Conservation (phyloP, 2,329 filamentous ascomycete genomes). For the Fusarium poae region DNA sequence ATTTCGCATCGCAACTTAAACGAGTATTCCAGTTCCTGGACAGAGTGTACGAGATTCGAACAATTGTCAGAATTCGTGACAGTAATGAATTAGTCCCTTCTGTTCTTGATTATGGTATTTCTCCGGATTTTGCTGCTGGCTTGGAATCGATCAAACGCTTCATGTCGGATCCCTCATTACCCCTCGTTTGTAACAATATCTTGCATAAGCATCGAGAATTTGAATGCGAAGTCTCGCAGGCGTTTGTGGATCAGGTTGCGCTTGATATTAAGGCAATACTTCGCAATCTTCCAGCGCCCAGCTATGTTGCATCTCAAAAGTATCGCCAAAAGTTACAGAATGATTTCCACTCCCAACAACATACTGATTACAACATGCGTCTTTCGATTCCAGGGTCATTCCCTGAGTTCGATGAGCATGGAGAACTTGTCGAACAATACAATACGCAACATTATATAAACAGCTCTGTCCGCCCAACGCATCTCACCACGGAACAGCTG, state of each 20-base stretch:
- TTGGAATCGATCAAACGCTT: conserved; percentile 46
- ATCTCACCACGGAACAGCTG: conserved; percentile 36
- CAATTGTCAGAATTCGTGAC: conserved; percentile 48
- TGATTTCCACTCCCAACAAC: conserved; percentile 37
- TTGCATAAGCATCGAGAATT: conserved; percentile 30
- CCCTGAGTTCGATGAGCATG: conserved; percentile 41
- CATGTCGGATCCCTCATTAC: conserved; percentile 47
- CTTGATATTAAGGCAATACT: conserved; percentile 51
- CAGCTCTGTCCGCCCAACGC: conserved; percentile 41
- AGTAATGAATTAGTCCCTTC: conserved; percentile 43
- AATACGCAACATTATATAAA: conserved; percentile 42
- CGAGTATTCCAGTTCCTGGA: conserved; percentile 42
- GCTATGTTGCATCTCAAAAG: conserved; percentile 46
- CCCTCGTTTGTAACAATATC: conserved; percentile 46
- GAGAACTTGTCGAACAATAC: conserved; percentile 6
- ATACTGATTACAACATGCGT: conserved; percentile 35
- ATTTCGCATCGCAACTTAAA: conserved; percentile 42
- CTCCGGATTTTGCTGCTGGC: conserved; percentile 21
- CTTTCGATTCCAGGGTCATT: conserved; percentile 48
- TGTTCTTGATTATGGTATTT: conserved; percentile 43
- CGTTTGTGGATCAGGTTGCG: conserved; percentile 48
- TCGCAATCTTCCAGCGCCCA: conserved; percentile 48
- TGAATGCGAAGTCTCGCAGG: conserved; percentile 35
- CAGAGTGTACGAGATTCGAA: conserved; percentile 48
- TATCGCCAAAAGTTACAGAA: conserved; percentile 45